Evolutionary conservation across 139 green algal genomes (phyloP), one percentile per base, ranked within the genome.

Genomic region (Coccomyxa sp.): DNA sequence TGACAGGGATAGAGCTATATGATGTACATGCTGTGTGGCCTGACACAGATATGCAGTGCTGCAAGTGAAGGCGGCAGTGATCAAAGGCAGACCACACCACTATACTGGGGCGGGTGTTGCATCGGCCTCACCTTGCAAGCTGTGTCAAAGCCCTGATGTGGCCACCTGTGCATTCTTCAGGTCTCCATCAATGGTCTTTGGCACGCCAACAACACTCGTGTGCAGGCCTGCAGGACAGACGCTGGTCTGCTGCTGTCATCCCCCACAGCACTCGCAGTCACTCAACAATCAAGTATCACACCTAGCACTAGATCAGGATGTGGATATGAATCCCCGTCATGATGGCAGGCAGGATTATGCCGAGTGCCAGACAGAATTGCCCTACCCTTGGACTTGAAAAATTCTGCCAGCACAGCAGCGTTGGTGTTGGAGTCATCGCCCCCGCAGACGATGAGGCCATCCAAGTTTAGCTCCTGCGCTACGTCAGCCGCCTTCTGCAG

Each of bases 351-450:
- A n/a, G n/a, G n/a, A n/a, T n/a, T n/a, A n/a, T n/a, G n/a, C n/a
- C n/a, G n/a, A n/a, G n/a, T n/a, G n/a, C n/a, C n/a, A n/a, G n/a
- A n/a, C n/a, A 64, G 50, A 18, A 64, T 18, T 27, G n/a, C 24
- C 18, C 34, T 27, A 55, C 36, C 69, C 14, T 78, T 34, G 0
- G 44, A 33, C 38, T 77, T 35, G 34, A 88, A 90, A 68, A 83
- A 74, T 76, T 90, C 89, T 0, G 89, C 89, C 33, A 94, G 78
- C 8, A 90, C 39, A 16, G 84, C 87, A 0, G 89, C 87, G 68
- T 93, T 94, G 76, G 89, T 94, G 82, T 92, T 94, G 70, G 80
- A 89, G 83, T 93, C 89, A 70, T 94, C 89, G 35, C 89, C 89
- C 39, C 89, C 89, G 27, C 89, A 85, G 18, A 94, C 84, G 0